Conservation (phyloP, 2,329 filamentous ascomycete species). For the Epichloe coenophiala region DNA sequence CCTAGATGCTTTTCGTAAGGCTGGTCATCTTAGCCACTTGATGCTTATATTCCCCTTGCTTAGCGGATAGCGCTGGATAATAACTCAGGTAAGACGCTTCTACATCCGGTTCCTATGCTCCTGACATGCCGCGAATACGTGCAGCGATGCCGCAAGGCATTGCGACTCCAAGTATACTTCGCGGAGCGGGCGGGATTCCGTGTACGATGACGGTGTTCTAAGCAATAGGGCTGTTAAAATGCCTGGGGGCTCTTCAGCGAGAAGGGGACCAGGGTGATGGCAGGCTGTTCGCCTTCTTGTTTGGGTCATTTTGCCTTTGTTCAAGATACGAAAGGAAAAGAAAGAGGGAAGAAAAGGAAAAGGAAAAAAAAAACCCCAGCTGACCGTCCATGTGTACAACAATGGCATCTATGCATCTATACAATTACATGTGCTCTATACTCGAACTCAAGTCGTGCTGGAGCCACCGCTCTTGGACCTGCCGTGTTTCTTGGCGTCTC, state of each 20-base stretch:
- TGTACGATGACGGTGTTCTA: background rate
- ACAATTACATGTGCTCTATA: no score
- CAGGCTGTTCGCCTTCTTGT: background rate
- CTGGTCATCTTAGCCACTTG: no score
- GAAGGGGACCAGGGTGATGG: background rate
- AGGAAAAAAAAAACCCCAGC: fast-evolving
- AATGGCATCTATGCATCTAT: no score
- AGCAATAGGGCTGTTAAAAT: no score
- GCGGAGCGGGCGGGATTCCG: background rate
- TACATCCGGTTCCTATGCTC: no score
- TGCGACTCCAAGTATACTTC: background rate
- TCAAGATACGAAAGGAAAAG: no score
- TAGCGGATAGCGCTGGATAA: no score
- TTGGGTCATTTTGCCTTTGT: no score
- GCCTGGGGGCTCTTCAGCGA: background rate
- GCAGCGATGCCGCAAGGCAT: background rate
- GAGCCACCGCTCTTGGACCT: background rate
- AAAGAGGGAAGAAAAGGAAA: no score
- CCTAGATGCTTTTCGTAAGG: no score
- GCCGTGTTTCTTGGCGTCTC: constrained; percentile 1
- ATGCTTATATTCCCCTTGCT: no score
- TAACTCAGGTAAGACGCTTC: no score
- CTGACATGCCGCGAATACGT: background rate
- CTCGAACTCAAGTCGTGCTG: background rate
- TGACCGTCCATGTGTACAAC: background rate